These are phyloP conservation scores for Tetrapyrgos nigripes DNA, from an alignment of 1,284 basidiomycete genomes.

Conservation along the genomic window DNA sequence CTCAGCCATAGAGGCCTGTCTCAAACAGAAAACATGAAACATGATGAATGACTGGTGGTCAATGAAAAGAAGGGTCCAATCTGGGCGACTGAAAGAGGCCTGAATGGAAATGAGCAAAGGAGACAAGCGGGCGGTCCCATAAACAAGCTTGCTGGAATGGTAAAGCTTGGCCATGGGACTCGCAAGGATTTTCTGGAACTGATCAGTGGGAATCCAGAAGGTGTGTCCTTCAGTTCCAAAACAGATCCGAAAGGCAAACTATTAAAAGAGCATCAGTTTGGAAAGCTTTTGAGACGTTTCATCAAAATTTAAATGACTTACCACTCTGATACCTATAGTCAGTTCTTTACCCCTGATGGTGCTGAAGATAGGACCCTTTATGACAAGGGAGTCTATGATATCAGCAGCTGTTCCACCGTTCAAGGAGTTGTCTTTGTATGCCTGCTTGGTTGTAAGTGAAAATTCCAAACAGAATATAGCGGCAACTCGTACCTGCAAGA, in stretches of 20 bases:
- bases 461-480: not conserved
- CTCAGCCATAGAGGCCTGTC: not conserved
- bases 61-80: conserved; percentile 2
- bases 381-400: not conserved
- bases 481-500: not conserved
- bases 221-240: conserved; percentile 3
- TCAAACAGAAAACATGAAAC: not conserved
- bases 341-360: not conserved
- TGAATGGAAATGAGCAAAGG: not conserved
- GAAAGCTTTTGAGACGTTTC: not conserved
- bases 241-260: not conserved
- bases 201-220: not conserved
- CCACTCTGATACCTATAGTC: not conserved
- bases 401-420: not conserved
- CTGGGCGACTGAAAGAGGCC: conserved; percentile 2
- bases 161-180: not conserved
- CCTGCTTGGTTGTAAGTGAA: too few relatives aligned
- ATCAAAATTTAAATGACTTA: not conserved
- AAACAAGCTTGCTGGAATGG: not conserved
- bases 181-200: not conserved
- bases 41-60: conserved; percentile 6
- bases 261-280: not conserved
- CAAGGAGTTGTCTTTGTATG: too few relatives aligned
- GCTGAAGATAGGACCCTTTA: not conserved
- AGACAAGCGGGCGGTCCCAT: not conserved